Conservation (phyloP, 2,329 filamentous ascomycete species). For the Sporothrix brasiliensis region DNA sequence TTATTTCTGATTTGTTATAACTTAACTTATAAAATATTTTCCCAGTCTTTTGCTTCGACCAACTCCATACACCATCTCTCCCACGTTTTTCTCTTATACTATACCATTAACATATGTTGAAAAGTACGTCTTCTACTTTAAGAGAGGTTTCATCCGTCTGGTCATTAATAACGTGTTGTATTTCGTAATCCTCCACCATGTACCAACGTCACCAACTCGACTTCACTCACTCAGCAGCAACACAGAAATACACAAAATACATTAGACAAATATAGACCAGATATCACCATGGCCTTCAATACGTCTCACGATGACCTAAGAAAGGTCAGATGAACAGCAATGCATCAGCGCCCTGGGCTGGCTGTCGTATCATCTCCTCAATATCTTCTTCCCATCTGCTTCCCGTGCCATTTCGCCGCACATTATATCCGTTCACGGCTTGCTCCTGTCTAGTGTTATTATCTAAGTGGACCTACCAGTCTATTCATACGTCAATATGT, state of each 20-base stretch:
- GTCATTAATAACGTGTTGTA: too few species aligned
- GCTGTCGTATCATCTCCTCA: background rate
- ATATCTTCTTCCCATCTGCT: background rate
- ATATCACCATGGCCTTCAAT: too few species aligned
- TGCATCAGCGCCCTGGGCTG: too few species aligned
- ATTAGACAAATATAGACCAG: background rate
- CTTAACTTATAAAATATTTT: background rate
- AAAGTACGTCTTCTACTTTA: background rate
- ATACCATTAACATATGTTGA: background rate
- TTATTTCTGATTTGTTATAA: background rate
- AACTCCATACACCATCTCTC: background rate
- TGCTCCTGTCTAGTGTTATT: too few species aligned
- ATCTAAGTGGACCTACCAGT: too few species aligned
- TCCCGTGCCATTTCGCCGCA: background rate
- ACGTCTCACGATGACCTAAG: background rate
- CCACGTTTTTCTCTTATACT: background rate
- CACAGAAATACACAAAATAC: background rate
- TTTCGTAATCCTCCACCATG: background rate
- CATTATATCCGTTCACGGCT: background rate
- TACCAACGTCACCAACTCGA: slow-evolving; percentile 4
- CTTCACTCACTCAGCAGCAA: background rate
- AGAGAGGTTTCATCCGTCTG: background rate
- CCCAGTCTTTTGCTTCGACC: background rate
- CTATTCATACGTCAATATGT: background rate
- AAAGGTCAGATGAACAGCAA: background rate